Base-by-base conservation (phyloP, 73 alveolate genomes). In the Stentor coeruleus region DNA sequence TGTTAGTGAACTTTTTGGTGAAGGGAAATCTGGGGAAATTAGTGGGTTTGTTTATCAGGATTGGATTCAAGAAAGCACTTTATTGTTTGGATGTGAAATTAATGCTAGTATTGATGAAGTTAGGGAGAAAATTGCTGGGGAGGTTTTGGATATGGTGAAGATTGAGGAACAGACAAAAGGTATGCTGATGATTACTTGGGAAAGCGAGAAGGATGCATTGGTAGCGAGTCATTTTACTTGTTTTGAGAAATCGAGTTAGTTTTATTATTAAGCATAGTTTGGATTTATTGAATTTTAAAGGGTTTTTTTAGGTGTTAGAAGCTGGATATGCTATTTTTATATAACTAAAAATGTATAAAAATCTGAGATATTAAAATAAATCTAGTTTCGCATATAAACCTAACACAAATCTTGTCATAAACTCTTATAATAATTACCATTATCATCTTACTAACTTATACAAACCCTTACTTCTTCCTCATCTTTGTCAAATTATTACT, bases 121-220 rank as follows among this genome's bases (percentile, higher is more conserved):
- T 49, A 49, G 20, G 20, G 66, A 49, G n/a, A 66, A 66, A 31
- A 20, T 28, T 40, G 20, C 36, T 11, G 81, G 81, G n/a, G 20
- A 66, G 59, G 81, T 66, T 66, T 11, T 66, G 74, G 59, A 66
- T 11, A 11, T 66, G 81, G 59, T 66, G 81, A 28, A 66, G 81
- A 31, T 66, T 66, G 28, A 49, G 20, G 66, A 49, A 11, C 28
- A 49, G 28, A 11, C 66, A 49, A 49, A 20, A 49, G 66, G 66
- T 11, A 49, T 20, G 28, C 20, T 49, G 66, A 49, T 20, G 20
- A 49, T 49, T 20, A 11, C 66, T 49, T 49, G 66, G 66, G 66
- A 49, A 11, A 20, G 20, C 6, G 66, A 49, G 20, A 6, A 49
- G 6, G 66, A 49, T 49, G 66, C 6, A 20, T 6, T 20, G 20